Evolutionary conservation across 1,284 basidiomycete genomes (phyloP).

Genomic region (Cutaneotrichosporon curvatum): DNA sequence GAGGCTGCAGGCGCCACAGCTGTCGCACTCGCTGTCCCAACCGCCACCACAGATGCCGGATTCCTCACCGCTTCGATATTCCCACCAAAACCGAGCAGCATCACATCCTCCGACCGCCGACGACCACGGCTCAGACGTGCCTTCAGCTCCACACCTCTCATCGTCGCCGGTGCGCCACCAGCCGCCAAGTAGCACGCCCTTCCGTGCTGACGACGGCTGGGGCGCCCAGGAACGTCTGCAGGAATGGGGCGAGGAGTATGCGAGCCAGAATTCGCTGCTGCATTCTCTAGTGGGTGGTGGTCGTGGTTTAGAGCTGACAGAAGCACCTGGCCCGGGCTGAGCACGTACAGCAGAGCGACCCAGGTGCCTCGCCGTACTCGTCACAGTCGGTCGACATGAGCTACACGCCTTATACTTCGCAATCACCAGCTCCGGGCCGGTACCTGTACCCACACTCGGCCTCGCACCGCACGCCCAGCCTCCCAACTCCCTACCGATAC

Average conservation of each 20-base stretch:
- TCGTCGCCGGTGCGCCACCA: constrained; percentile 17
- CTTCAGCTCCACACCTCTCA: constrained; percentile 3
- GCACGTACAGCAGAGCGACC: background rate
- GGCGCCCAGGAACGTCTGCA: constrained; percentile 16
- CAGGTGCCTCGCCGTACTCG: background rate
- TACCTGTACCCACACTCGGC: too few relatives aligned
- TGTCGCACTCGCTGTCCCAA: background rate
- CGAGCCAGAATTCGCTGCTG: constrained; percentile 15
- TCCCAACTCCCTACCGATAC: constrained; percentile 10
- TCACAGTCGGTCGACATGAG: constrained; percentile 1
- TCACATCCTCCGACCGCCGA: background rate
- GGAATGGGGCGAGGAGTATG: constrained; percentile 20
- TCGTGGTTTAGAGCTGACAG: too few relatives aligned
- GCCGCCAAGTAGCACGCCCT: constrained; percentile 12
- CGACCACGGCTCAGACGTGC: too few relatives aligned
- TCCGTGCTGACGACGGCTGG: constrained; percentile 15
- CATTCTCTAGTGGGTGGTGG: constrained; percentile 15
- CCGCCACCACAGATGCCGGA: background rate
- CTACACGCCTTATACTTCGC: background rate
- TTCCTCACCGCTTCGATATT: background rate
- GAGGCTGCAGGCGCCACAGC: constrained; percentile 11
- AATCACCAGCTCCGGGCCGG: too few relatives aligned
- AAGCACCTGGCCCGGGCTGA: constrained; percentile 5
- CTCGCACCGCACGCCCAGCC: background rate
- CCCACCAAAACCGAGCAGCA: background rate